Evolutionary conservation across 2,329 filamentous ascomycete species (phyloP).

Genomic region (Fusarium penzigii): DNA sequence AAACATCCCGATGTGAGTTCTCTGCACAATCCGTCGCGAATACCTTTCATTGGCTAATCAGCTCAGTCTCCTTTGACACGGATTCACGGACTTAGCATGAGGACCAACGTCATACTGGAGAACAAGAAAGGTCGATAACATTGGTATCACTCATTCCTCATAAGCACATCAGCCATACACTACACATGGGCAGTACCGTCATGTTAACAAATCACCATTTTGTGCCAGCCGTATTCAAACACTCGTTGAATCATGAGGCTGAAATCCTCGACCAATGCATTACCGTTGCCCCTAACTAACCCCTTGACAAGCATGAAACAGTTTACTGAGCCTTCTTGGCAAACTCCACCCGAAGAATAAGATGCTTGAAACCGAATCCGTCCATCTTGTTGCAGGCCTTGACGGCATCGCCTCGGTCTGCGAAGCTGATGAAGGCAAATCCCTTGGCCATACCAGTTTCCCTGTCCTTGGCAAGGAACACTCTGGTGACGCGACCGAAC

Average conservation of each 20-base stretch:
- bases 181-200: conserved; percentile 11
- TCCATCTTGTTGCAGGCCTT: conserved; percentile 98
- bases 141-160: conserved; percentile 1
- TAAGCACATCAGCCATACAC: conserved; percentile 13
- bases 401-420: conserved; percentile 84
- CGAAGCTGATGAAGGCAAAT: conserved; percentile 98
- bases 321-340: conserved; percentile 67
- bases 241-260: conserved; percentile 32
- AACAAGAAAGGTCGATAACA: not conserved
- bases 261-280: conserved; percentile 30
- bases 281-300: conserved; percentile 34
- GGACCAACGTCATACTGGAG: not conserved
- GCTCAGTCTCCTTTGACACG: not conserved
- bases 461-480: conserved; percentile 97
- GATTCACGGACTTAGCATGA: not conserved
- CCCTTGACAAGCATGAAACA: conserved; percentile 32
- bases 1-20: no score
- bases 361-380: conserved; percentile 86
- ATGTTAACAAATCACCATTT: conserved; percentile 21
- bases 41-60: no score
- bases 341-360: conserved; percentile 86
- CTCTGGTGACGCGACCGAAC: conserved; percentile 93
- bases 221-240: conserved; percentile 23
- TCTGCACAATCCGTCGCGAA: no score
- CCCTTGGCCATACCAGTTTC: conserved; percentile 97